Evolutionary conservation across 495 filamentous ascomycete genomes (phyloP).

Genomic region (Parmelia sp.): DNA sequence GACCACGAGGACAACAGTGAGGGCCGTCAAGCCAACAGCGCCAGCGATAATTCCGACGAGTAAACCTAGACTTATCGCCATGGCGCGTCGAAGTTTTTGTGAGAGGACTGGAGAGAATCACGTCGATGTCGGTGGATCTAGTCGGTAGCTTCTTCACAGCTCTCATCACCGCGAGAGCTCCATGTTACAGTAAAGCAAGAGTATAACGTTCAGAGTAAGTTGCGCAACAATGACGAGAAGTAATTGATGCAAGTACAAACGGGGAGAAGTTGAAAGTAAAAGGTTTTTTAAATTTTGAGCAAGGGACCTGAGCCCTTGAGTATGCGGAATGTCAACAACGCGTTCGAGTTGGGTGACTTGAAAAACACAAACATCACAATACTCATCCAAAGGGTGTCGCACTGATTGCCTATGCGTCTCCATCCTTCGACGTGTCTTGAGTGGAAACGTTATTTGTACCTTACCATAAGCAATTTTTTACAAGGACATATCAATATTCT

Average conservation of each 20-base stretch:
- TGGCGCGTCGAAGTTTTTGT: not conserved
- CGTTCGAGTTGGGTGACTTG: not conserved
- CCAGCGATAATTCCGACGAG: conserved; percentile 41
- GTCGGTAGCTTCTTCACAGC: not conserved
- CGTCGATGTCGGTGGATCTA: not conserved
- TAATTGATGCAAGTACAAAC: not conserved
- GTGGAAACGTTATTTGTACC: too few species aligned
- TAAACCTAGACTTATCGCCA: not conserved
- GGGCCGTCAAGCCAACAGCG: conserved; percentile 37
- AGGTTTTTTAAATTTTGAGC: not conserved
- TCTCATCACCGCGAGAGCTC: not conserved
- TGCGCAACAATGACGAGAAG: not conserved
- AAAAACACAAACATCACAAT: not conserved
- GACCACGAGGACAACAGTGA: conserved; percentile 33
- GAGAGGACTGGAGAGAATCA: not conserved
- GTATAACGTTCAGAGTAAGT: not conserved
- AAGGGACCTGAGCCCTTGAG: conserved; percentile 6
- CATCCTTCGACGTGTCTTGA: too few species aligned
- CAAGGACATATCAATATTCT: too few species aligned
- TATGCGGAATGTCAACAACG: conserved; percentile 20
- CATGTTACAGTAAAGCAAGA: not conserved
- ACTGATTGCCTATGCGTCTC: not conserved
- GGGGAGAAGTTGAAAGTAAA: not conserved
- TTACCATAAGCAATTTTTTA: too few species aligned
- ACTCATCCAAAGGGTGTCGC: not conserved